Conservation (phyloP, 192 early-diverging fungal species). For the Entomortierella lignicola region DNA sequence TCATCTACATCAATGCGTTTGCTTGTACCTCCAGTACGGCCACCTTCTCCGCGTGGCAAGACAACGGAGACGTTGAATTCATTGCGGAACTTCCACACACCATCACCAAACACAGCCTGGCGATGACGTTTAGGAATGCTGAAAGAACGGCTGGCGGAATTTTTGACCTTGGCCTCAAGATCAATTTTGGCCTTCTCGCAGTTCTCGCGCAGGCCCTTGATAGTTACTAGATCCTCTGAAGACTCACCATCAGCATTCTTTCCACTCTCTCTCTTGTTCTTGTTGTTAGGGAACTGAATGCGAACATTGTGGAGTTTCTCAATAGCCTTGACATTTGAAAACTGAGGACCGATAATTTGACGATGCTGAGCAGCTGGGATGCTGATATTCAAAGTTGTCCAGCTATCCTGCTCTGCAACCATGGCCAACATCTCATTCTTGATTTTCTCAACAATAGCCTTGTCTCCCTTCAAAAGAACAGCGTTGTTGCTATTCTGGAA, state of each 20-base stretch:
- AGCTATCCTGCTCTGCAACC: slow-evolving; percentile 68
- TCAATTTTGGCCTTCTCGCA: slow-evolving; percentile 55
- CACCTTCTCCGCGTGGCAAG: slow-evolving; percentile 30
- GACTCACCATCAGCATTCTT: slow-evolving; percentile 59
- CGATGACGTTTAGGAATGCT: slow-evolving; percentile 64
- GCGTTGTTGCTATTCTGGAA: slow-evolving; percentile 74
- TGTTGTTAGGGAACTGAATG: slow-evolving; percentile 72
- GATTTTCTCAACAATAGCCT: slow-evolving; percentile 66
- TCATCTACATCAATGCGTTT: slow-evolving; percentile 62
- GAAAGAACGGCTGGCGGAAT: slow-evolving; percentile 61
- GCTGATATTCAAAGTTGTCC: slow-evolving; percentile 63
- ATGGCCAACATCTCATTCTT: slow-evolving; percentile 56
- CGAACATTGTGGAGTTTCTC: slow-evolving; percentile 73
- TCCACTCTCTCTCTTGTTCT: slow-evolving; percentile 64
- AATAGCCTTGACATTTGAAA: slow-evolving; percentile 76
- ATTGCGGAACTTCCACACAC: slow-evolving; percentile 66
- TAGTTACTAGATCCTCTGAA: slow-evolving; percentile 37
- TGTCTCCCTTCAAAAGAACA: slow-evolving; percentile 71
- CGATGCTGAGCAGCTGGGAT: slow-evolving; percentile 84
- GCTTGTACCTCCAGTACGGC: slow-evolving; percentile 17
- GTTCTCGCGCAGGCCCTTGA: slow-evolving; percentile 44
- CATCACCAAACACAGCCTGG: slow-evolving; percentile 62
- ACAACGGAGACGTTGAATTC: slow-evolving; percentile 73
- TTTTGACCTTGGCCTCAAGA: slow-evolving; percentile 64
- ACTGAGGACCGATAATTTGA: slow-evolving; percentile 84